Evolutionary conservation across 2,329 filamentous ascomycete species (phyloP).

Genomic region (Fusarium multiceps): DNA sequence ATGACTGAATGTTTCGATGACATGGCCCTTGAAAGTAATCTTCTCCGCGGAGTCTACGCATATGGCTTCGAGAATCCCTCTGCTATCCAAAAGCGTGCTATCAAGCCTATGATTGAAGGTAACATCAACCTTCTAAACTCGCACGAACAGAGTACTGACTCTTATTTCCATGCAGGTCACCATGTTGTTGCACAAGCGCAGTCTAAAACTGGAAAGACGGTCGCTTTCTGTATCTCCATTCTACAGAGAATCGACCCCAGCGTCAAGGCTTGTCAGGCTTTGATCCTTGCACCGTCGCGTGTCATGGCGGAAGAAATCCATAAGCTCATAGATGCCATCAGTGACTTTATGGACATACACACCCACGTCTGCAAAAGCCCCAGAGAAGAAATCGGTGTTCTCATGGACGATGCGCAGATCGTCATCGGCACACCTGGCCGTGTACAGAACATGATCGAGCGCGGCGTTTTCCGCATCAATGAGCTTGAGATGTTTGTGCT

Average conservation of each 20-base stretch:
- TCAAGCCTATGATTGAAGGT: conserved; percentile 99
- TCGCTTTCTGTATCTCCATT: conserved; percentile 98
- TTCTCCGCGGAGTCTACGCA: conserved; percentile 98
- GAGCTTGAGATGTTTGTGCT: conserved; percentile 99
- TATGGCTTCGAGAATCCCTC: conserved; percentile 99
- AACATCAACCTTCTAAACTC: background rate
- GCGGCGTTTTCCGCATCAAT: conserved; percentile 95
- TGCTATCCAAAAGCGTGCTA: conserved; percentile 99
- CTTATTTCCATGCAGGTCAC: conserved; percentile 62
- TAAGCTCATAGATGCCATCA: conserved; percentile 97
- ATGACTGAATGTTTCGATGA: conserved; percentile 98
- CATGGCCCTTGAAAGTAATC: conserved; percentile 96
- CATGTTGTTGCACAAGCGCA: conserved; percentile 99
- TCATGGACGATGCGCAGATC: conserved; percentile 94
- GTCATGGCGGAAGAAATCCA: conserved; percentile 99
- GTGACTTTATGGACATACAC: conserved; percentile 99
- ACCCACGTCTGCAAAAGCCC: conserved; percentile 99
- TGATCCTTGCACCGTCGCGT: conserved; percentile 97
- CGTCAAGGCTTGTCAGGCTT: conserved; percentile 96
- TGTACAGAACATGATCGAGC: conserved; percentile 99
- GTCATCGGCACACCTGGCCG: conserved; percentile 97
- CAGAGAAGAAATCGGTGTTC: conserved; percentile 97
- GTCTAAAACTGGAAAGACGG: conserved; percentile 99
- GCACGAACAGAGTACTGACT: background rate
- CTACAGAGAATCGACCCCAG: conserved; percentile 98